Evolutionary conservation across 75 land plant species (phyloP), one percentile per base, ranked within the genome.

Genomic region (Cunninghamia lanceolata): DNA sequence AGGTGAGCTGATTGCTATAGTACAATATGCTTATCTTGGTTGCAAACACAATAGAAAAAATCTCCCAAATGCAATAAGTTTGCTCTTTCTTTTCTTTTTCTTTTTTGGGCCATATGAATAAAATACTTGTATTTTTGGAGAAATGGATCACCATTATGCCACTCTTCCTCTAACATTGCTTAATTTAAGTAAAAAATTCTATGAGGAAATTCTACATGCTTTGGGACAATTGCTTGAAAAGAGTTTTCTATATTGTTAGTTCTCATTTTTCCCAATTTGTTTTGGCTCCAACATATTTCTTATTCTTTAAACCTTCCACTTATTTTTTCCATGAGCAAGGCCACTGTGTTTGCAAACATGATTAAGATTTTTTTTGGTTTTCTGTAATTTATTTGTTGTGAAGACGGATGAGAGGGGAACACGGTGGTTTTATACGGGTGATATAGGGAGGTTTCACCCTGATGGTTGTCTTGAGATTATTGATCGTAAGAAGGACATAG

Each of bases 381-480:
- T 40, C n/a, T 45, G 16, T n/a, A 4, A 80, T n/a, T 28, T 13
- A 45, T n/a, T 45, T 43, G 40, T 80, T 28, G 82, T 13, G 9
- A 80, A 80, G 96, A 91, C 89, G 43, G 98, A 98, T 68, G 98
- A 95, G 83, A 94, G 86, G 42, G 99, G 96, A 28, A 93, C 90
- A 85, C 92, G 98, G 39, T 98, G 99, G 99, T 98, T 98, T 86
- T 96, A 98, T 85, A 93, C 98, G 17, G 99, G 99, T 81, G 99
- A 98, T 85, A 93, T 98, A 86, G 99, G 99, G 74, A 90, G 89
- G 87, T 95, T 98, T 88, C 96, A 98, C 70, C 94, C 95, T 71
- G 98, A 98, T 92, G 99, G 99, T 35, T 95, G 96, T 89, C 90
- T 98, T 78, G 98, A 98, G 85, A 95, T 98, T 46, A 93, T 98